phyloP scores from a whole-genome alignment of 1,139 yeast species.

The Magnusiomyces suaveolens region DNA sequence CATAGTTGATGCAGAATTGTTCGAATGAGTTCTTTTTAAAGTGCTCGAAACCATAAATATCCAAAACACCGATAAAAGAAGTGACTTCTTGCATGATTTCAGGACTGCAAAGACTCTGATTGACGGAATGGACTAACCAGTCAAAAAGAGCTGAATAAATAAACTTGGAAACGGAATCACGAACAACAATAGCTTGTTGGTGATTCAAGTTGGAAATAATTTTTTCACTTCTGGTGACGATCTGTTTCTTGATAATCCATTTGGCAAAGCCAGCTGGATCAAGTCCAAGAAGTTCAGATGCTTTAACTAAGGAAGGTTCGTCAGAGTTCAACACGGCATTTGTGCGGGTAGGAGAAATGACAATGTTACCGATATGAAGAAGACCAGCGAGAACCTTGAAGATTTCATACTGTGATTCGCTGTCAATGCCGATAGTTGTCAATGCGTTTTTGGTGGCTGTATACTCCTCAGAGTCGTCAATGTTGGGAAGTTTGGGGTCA shows the following conservation, averaged over 20 bases:
- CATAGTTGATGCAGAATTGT: conserved; percentile 95
- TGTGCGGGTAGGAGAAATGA: conserved; percentile 74
- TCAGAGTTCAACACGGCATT: conserved; percentile 77
- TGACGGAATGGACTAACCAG: conserved; percentile 85
- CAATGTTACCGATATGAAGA: conserved; percentile 87
- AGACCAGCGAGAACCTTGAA: conserved; percentile 80
- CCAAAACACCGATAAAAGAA: conserved; percentile 90
- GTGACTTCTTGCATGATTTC: conserved; percentile 46
- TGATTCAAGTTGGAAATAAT: conserved; percentile 75
- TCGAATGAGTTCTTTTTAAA: conserved; percentile 90
- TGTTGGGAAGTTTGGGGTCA: conserved; percentile 56
- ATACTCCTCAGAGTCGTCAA: conserved; percentile 77
- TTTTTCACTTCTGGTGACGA: conserved; percentile 85
- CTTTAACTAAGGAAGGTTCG: conserved; percentile 75
- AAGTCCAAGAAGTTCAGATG: conserved; percentile 77
- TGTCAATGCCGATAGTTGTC: conserved; percentile 61
- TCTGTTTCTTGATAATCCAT: conserved; percentile 92
- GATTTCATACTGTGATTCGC: conserved; percentile 53
- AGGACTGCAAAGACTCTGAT: conserved; percentile 68
- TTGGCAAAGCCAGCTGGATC: conserved; percentile 68
- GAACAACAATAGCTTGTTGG: conserved; percentile 80
- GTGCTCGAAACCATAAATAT: conserved; percentile 96
- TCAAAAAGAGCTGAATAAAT: conserved; percentile 88
- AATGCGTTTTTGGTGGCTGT: conserved; percentile 66
- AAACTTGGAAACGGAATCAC: conserved; percentile 93